A percentile compares a stretch with the other conserved stretches of the same genome.
Conservation (phyloP, 495 filamentous ascomycete genomes). For the Penicillium egyptiacum region DNA sequence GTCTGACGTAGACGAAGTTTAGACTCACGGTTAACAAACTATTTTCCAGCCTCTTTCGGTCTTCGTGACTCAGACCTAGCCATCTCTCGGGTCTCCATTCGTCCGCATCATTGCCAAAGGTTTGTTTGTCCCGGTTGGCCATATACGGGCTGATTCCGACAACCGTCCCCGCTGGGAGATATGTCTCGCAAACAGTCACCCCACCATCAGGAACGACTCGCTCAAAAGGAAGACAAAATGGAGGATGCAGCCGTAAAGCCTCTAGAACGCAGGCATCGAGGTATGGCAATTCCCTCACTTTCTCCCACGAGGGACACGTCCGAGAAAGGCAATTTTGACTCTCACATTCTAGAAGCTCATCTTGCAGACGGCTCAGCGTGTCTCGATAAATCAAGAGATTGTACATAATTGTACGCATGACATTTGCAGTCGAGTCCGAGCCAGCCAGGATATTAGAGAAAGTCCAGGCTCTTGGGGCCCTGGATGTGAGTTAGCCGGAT, state of each 20-base stretch:
- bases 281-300: constrained; percentile 36
- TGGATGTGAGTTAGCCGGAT: not conserved
- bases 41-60: constrained; percentile 16
- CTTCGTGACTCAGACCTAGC: constrained; percentile 9
- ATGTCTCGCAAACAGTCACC: constrained; percentile 22
- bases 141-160: constrained; percentile 25
- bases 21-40: constrained; percentile 25
- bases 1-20: not conserved
- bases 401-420: constrained; percentile 38
- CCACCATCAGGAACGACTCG: constrained; percentile 38
- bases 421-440: constrained; percentile 46
- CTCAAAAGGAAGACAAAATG: constrained; percentile 40
- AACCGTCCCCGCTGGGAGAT: constrained; percentile 23
- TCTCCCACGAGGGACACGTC: constrained; percentile 30
- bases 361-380: constrained; percentile 22
- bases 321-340: constrained; percentile 16
- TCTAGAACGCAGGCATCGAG: constrained; percentile 55
- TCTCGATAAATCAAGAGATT: constrained; percentile 35
- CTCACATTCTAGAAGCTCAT: constrained; percentile 12
- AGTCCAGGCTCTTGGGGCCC: constrained; percentile 20
- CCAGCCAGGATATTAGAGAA: constrained; percentile 47
- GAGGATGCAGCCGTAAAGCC: constrained; percentile 53
- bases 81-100: constrained; percentile 32
- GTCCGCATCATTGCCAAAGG: constrained; percentile 29
- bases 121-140: constrained; percentile 16